phyloP scores from a whole-genome alignment of 2,329 filamentous ascomycete species.

The Colletotrichum sp. region DNA sequence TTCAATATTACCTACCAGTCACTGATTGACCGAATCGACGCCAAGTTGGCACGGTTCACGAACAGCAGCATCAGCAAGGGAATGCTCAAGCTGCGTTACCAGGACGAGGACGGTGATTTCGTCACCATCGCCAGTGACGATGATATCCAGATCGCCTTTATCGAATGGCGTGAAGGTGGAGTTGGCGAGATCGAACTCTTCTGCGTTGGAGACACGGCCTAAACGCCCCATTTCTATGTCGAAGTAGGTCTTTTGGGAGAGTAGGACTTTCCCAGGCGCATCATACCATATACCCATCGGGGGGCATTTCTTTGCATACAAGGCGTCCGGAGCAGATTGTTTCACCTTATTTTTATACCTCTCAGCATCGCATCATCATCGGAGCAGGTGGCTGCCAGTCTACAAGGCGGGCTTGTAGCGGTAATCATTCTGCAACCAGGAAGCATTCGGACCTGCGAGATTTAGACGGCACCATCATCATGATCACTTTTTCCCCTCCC shows the following conservation, averaged over 20 bases:
- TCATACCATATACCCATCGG: conserved; percentile 23
- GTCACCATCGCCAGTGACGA: conserved; percentile 95
- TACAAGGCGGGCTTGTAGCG: not conserved
- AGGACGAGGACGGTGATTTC: conserved; percentile 90
- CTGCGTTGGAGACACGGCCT: conserved; percentile 62
- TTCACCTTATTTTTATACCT: conserved; percentile 19
- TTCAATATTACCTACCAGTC: conserved; percentile 96
- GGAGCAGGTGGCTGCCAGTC: not conserved
- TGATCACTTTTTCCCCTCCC: not conserved
- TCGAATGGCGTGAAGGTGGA: conserved; percentile 87
- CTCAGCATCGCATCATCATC: conserved; percentile 17
- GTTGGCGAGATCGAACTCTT: conserved; percentile 91
- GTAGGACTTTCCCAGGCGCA: conserved; percentile 17
- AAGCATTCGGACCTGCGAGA: conserved; percentile 17
- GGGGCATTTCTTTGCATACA: conserved; percentile 23
- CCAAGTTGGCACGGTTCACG: conserved; percentile 88
- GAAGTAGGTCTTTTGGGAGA: conserved; percentile 8
- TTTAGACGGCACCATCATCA: conserved; percentile 19
- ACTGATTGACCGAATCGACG: conserved; percentile 93
- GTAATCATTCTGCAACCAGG: conserved; percentile 4
- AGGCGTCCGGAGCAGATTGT: conserved; percentile 22
- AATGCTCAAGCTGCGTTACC: conserved; percentile 85
- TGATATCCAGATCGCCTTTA: conserved; percentile 93
- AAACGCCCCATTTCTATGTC: conserved; percentile 20
- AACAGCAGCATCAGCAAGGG: conserved; percentile 82